These are phyloP conservation scores for Aspergillus udagawae DNA, from an alignment of 2,329 filamentous ascomycete genomes.

Conservation along the genomic window DNA sequence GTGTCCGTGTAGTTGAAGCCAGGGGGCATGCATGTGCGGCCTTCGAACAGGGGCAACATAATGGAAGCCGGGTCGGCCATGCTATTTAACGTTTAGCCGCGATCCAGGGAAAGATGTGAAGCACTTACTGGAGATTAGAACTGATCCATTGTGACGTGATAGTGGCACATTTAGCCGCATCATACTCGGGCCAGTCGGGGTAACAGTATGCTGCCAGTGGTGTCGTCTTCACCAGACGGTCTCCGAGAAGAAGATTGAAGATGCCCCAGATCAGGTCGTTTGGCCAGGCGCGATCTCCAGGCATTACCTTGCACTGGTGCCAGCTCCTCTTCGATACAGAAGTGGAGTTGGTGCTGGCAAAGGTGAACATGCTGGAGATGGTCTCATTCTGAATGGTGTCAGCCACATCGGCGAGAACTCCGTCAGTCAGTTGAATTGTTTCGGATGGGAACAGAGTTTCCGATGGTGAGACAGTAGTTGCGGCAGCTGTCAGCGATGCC, in stretches of 20 bases:
- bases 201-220: constrained; percentile 26
- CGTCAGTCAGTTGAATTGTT: too few species aligned
- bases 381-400: too few species aligned
- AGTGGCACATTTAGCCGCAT: constrained; percentile 15
- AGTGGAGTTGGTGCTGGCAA: too few species aligned
- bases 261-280: constrained; percentile 16
- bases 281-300: constrained; percentile 23
- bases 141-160: constrained; percentile 20
- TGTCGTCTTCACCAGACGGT: constrained; percentile 23
- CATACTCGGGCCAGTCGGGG: constrained; percentile 20
- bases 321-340: too few species aligned
- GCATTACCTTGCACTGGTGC: constrained; percentile 21
- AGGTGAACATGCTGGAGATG: too few species aligned
- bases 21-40: constrained; percentile 23
- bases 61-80: constrained; percentile 20
- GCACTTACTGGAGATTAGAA: constrained; percentile 23
- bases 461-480: too few species aligned
- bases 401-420: too few species aligned
- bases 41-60: constrained; percentile 27
- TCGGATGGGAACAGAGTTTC: too few species aligned
- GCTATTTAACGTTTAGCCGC: constrained; percentile 8
- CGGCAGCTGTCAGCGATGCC: too few species aligned
- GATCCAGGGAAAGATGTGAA: too few species aligned
- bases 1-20: constrained; percentile 13
- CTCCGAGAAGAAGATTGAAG: constrained; percentile 19